phyloP scores from a whole-genome alignment of 371 early-diverging fungal genomes.

The Polyrhizophydium stewartii region DNA sequence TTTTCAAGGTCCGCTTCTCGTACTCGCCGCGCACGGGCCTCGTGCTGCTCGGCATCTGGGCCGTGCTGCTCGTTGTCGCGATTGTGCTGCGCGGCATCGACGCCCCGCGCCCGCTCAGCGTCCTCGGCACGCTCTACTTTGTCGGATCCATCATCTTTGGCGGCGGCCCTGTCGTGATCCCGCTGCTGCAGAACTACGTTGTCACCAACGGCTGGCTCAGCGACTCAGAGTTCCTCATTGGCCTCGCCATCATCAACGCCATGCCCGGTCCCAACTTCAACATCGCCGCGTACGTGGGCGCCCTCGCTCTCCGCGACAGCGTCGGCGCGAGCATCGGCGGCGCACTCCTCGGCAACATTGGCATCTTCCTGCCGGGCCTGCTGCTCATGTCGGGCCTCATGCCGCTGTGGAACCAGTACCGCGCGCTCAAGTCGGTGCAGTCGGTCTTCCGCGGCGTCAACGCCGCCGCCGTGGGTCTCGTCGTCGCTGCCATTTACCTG shows the following conservation, averaged over 20 bases:
- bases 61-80: slow-evolving; percentile 37
- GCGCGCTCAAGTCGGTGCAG: slow-evolving; percentile 29
- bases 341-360: slow-evolving; percentile 46
- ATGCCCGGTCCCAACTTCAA: slow-evolving; percentile 65
- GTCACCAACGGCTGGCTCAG: slow-evolving; percentile 50
- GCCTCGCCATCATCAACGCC: slow-evolving; percentile 56
- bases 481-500: slow-evolving; percentile 50
- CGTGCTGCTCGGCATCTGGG: slow-evolving; percentile 33
- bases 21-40: slow-evolving; percentile 39
- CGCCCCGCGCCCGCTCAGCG: slow-evolving; percentile 11
- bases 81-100: slow-evolving; percentile 35
- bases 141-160: slow-evolving; percentile 64
- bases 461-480: slow-evolving; percentile 55
- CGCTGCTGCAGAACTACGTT: slow-evolving; percentile 49
- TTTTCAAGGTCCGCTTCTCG: slow-evolving; percentile 23
- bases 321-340: slow-evolving; percentile 27
- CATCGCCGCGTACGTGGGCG: slow-evolving; percentile 58
- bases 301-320: slow-evolving; percentile 37
- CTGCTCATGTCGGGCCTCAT: slow-evolving; percentile 50
- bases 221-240: slow-evolving; percentile 52
- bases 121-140: slow-evolving; percentile 53
- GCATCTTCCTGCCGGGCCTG: slow-evolving; percentile 56
- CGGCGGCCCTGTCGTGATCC: slow-evolving; percentile 63
- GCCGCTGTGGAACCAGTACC: slow-evolving; percentile 51
- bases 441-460: slow-evolving; percentile 52